Evolutionary conservation across 2,329 filamentous ascomycete species (phyloP), one percentile per base, ranked within the genome.

Genomic region (Talaromyces sp.): DNA sequence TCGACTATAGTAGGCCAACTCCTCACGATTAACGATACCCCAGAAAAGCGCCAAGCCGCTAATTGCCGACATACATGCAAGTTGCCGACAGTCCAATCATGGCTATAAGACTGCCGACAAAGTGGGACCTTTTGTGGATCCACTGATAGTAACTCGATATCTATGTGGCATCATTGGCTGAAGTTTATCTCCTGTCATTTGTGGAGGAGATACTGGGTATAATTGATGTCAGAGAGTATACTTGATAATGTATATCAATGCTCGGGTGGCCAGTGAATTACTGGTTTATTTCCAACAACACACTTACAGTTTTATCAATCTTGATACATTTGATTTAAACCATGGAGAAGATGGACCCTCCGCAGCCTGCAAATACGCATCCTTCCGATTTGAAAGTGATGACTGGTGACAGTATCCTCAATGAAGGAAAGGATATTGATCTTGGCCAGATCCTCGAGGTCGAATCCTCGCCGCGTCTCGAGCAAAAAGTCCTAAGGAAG

Each of bases 31-130:
- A 23, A 23, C 23, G 23, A 31, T 36, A 36, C 53, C 53, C n/a
- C 53, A 56, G 14, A 18, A 10, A 18, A 23, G 23, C 50, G 57
- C 57, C 57, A 60, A 60, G 58, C 40, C 34, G 40, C 58, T 50
- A 56, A 60, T 60, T 56, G 58, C 51, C 58, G 58, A 60, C 36
- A 28, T 56, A 51, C 58, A 60, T 56, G 16, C 16, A 33, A 36
- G 28, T 12, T 55, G 51, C 58, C 58, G 58, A 60, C 33, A n/a
- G 1, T 23, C 52, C 58, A 60, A 60, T 60, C 1, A 54, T 1
- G 34, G 4, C 1, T n/a, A 4, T 5, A 9, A 3, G 28, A n/a
- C 14, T 60, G 58, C 58, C 58, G 58, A 60, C 5, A 14, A 5
- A 50, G 12, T 31, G 51, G 50, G 8, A 10, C 47, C n/a, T 1